These are phyloP conservation scores for Flaveria ramosissima DNA, from an alignment of 129 eudicot genomes.

Conservation along the genomic window DNA sequence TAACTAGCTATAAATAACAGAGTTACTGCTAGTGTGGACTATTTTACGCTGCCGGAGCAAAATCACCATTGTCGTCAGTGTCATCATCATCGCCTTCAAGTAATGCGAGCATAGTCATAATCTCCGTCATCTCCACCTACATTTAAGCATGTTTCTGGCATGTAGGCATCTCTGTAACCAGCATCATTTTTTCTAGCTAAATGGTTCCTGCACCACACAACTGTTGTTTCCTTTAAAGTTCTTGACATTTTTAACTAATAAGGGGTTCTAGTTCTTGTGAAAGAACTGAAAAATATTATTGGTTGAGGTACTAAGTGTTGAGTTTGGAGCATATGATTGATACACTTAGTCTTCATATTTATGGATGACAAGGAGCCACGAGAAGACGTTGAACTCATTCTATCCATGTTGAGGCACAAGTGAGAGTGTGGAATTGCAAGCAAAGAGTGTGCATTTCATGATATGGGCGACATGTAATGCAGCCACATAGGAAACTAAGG, in stretches of 20 bases:
- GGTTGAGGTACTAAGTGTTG: conserved; percentile 4
- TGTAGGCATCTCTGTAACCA: conserved; percentile 15
- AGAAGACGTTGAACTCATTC: background rate
- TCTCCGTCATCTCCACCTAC: conserved; percentile 40
- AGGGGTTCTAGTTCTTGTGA: background rate
- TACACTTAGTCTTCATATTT: background rate
- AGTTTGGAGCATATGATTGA: conserved; percentile 3
- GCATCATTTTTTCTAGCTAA: conserved; percentile 35
- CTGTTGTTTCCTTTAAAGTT: conserved; percentile 10
- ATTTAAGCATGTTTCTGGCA: conserved; percentile 25
- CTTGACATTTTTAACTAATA: conserved; percentile 18
- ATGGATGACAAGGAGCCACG: background rate
- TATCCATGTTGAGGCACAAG: conserved; percentile 20
- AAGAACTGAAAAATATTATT: background rate
- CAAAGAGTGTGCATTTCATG: conserved; percentile 27
- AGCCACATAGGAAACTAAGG: conserved; percentile 14
- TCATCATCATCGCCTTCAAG: conserved; percentile 1
- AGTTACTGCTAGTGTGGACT: background rate
- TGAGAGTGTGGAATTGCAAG: conserved; percentile 30
- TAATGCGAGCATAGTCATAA: conserved; percentile 41
- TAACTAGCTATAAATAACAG: background rate
- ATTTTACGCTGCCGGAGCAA: conserved; percentile 23
- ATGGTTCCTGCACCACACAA: conserved; percentile 23
- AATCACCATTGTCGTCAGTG: conserved; percentile 3
- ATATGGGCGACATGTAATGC: conserved; percentile 1